Evolutionary conservation across 805 yeast genomes (phyloP).

Genomic region (Yamadazyma philogaea): DNA sequence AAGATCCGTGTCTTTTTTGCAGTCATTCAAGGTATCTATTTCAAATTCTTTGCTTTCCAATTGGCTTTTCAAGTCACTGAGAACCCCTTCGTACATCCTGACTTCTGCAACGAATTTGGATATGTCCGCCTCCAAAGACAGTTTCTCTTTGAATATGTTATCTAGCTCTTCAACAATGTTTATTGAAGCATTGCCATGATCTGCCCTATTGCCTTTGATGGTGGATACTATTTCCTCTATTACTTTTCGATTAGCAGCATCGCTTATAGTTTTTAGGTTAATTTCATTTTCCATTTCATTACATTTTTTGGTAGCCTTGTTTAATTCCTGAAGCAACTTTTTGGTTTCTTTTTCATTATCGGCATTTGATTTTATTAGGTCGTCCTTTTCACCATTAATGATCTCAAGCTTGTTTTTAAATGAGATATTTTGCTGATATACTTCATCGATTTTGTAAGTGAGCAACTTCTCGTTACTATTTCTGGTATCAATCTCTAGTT

Average conservation of each 20-base stretch:
- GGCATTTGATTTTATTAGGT: not conserved
- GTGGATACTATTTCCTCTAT: not conserved
- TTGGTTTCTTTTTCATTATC: not conserved
- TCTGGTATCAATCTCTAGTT: not conserved
- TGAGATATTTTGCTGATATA: not conserved
- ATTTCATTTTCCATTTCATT: not conserved
- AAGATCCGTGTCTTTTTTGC: not conserved
- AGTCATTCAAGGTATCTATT: conserved; percentile 1
- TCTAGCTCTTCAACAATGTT: not conserved
- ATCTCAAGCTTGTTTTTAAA: not conserved
- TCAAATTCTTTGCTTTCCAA: conserved; percentile 2
- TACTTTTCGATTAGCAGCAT: not conserved
- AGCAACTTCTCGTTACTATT: not conserved
- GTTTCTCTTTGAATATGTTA: not conserved
- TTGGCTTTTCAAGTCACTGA: not conserved
- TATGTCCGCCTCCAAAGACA: not conserved
- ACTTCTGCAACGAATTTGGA: not conserved
- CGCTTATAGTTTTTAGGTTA: not conserved
- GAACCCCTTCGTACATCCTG: not conserved
- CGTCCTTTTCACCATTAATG: not conserved
- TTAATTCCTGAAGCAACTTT: not conserved
- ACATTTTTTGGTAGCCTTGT: not conserved
- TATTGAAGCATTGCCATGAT: not conserved
- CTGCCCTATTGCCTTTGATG: not conserved
- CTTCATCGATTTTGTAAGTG: not conserved